These are phyloP conservation scores for Daldinia sp. DNA, from an alignment of 2,329 filamentous ascomycete genomes.

Conservation along the genomic window DNA sequence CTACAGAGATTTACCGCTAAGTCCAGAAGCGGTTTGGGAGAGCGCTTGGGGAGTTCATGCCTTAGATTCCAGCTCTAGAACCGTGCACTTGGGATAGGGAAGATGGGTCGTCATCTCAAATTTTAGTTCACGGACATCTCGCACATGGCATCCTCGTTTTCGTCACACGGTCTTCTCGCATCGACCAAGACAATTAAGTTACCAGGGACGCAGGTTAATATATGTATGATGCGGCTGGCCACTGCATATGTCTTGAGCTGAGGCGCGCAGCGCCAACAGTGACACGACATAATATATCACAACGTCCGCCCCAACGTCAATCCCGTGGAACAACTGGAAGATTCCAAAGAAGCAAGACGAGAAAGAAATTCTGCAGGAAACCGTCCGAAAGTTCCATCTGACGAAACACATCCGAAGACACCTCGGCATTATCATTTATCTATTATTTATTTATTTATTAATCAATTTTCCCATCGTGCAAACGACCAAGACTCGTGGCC, in stretches of 20 bases:
- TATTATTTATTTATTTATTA: background rate
- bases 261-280: constrained; percentile 16
- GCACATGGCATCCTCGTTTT: constrained; percentile 42
- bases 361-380: constrained; percentile 14
- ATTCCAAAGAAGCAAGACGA: constrained; percentile 2
- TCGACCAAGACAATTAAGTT: constrained; percentile 30
- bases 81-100: constrained; percentile 16
- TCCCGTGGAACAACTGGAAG: constrained; percentile 3
- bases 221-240: background rate
- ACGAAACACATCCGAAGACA: constrained; percentile 15
- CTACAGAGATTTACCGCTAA: constrained; percentile 17
- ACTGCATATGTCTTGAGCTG: constrained; percentile 34
- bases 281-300: constrained; percentile 15
- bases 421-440: constrained; percentile 9
- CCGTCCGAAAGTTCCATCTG: constrained; percentile 9
- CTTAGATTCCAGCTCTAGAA: constrained; percentile 23
- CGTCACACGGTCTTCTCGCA: constrained; percentile 25
- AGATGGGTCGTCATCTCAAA: constrained; percentile 9
- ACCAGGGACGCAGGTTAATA: background rate
- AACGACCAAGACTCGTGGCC: constrained; percentile 13
- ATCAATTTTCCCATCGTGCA: constrained; percentile 4
- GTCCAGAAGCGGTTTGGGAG: constrained; percentile 14
- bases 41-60: background rate
- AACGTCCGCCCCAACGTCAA: constrained; percentile 10
- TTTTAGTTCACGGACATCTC: constrained; percentile 15